Evolutionary conservation across 257 asterid genomes (phyloP).

Genomic region (Sherardia arvensis): DNA sequence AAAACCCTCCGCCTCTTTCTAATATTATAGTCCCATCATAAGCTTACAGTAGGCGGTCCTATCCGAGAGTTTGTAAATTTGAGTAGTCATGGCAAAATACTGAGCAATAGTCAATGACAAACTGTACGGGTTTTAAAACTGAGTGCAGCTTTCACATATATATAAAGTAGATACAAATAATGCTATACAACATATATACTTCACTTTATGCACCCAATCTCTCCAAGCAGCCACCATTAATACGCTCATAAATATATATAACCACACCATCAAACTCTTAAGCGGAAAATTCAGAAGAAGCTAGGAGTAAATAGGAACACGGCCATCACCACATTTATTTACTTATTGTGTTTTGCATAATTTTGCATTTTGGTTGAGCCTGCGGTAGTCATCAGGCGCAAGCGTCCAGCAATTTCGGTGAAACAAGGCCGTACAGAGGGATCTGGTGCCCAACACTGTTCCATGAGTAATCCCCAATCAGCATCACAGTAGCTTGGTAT

Average conservation of each 20-base stretch:
- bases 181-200: slow-evolving; percentile 16
- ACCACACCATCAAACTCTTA: background rate
- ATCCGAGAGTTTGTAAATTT: too few relatives aligned
- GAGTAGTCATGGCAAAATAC: too few relatives aligned
- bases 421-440: slow-evolving; percentile 69
- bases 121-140: background rate
- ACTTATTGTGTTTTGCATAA: slow-evolving; percentile 31
- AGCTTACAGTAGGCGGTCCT: too few relatives aligned
- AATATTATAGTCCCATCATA: too few relatives aligned
- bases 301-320: slow-evolving; percentile 3
- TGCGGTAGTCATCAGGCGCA: slow-evolving; percentile 58
- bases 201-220: background rate
- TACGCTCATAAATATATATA: background rate
- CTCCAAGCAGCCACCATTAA: background rate
- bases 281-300: background rate
- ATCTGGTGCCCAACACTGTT: slow-evolving; percentile 96
- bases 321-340: slow-evolving; percentile 28
- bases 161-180: slow-evolving; percentile 11
- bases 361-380: slow-evolving; percentile 37
- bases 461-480: slow-evolving; percentile 82
- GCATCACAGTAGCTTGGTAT: slow-evolving; percentile 71
- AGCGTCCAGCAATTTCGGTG: slow-evolving; percentile 73
- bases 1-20: too few relatives aligned
- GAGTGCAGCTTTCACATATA: background rate
- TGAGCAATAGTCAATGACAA: too few relatives aligned